Conservation (phyloP, 352 stramenopile genomes). For the Phytophthora pini region DNA sequence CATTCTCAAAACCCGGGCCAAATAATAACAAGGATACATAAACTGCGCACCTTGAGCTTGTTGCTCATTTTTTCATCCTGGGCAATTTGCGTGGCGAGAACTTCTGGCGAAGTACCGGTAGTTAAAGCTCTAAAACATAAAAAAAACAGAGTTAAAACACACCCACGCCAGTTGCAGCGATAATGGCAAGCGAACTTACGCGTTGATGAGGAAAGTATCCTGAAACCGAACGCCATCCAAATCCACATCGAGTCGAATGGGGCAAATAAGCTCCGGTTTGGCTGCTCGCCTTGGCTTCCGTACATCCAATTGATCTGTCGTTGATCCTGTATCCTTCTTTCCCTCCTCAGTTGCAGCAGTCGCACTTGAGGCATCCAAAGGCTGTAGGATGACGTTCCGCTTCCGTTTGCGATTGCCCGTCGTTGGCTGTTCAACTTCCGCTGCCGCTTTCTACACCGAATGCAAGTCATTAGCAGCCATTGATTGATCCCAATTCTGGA, state of each 20-base stretch:
- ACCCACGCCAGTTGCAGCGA: background rate
- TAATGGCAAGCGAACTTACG: slow-evolving; percentile 39
- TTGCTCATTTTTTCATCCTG: slow-evolving; percentile 66
- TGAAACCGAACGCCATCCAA: slow-evolving; percentile 78
- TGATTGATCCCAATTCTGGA: background rate
- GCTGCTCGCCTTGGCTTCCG: slow-evolving; percentile 20
- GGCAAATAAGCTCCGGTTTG: slow-evolving; percentile 60
- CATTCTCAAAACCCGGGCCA: background rate
- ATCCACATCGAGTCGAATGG: slow-evolving; percentile 82
- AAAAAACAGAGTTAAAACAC: background rate
- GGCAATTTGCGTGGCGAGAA: slow-evolving; percentile 63
- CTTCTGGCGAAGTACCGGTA: slow-evolving; percentile 49
- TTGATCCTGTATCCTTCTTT: slow-evolving; percentile 13
- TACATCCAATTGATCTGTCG: slow-evolving; percentile 24
- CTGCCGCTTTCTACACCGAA: slow-evolving; percentile 25
- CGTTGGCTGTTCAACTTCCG: slow-evolving; percentile 15
- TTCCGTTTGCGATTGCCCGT: slow-evolving; percentile 65
- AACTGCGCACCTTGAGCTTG: slow-evolving; percentile 40
- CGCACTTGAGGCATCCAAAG: slow-evolving; percentile 32
- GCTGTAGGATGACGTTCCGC: slow-evolving; percentile 52
- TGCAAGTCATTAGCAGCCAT: background rate
- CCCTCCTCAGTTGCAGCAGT: slow-evolving; percentile 2
- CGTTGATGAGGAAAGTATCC: slow-evolving; percentile 77
- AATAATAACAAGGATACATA: background rate
- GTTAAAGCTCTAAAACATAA: slow-evolving; percentile 29